Percentiles rank a stretch among this genome's conserved stretches.
Evolutionary conservation across 169 alveolate species (phyloP).

Genomic region (Plasmodium vinckei): DNA sequence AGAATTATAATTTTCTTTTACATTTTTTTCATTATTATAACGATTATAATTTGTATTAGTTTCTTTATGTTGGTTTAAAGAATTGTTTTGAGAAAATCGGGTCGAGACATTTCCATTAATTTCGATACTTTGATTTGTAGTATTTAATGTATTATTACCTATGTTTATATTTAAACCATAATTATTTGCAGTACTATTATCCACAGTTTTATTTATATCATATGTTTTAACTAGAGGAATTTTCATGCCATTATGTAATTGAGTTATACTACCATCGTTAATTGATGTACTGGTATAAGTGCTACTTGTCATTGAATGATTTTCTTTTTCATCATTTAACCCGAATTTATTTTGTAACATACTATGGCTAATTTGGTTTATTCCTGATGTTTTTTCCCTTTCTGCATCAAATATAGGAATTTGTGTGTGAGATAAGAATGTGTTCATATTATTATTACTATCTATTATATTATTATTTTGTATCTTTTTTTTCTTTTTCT

Average conservation of each 20-base stretch:
- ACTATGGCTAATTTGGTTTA: no score
- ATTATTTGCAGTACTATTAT: background rate
- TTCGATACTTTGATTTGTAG: background rate
- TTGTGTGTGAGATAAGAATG: conserved; percentile 3
- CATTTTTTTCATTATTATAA: background rate
- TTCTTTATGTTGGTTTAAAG: background rate
- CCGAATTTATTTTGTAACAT: no score
- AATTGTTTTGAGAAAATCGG: background rate
- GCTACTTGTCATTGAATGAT: no score
- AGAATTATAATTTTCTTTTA: conserved; percentile 14
- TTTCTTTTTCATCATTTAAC: no score
- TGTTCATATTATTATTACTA: background rate
- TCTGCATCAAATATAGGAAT: conserved; percentile 1
- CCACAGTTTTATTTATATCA: background rate
- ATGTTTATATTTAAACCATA: background rate
- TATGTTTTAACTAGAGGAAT: background rate
- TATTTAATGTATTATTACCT: background rate
- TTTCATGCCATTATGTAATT: no score
- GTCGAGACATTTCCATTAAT: background rate
- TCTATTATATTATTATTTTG: conserved; percentile 1
- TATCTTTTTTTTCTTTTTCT: background rate
- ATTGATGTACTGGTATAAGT: no score
- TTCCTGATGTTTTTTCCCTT: background rate
- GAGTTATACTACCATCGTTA: no score
- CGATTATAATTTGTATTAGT: conserved; percentile 4